Evolutionary conservation across 1,284 basidiomycete species (phyloP).

Genomic region (Serendipita sp.): DNA sequence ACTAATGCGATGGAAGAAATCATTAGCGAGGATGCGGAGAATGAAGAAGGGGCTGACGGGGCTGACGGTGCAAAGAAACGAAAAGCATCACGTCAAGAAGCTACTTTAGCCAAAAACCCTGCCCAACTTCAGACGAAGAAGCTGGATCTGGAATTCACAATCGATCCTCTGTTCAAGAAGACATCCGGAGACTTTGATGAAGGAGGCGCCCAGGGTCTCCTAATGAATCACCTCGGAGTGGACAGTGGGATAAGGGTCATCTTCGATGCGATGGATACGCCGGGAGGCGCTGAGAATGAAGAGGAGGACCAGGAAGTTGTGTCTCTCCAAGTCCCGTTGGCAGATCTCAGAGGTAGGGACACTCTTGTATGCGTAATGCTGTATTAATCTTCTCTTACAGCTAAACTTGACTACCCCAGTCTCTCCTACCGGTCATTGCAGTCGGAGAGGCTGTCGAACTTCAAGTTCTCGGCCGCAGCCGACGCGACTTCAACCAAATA

Average conservation of each 20-base stretch:
- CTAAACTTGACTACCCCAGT: constrained; percentile 8
- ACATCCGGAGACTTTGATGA: constrained; percentile 98
- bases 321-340: constrained; percentile 24
- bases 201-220: constrained; percentile 84
- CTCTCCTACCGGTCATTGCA: background rate
- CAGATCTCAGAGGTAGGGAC: constrained; percentile 49
- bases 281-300: constrained; percentile 56
- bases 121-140: constrained; percentile 81
- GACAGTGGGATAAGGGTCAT: constrained; percentile 82
- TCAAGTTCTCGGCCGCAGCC: constrained; percentile 26
- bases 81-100: constrained; percentile 51
- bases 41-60: constrained; percentile 39
- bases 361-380: background rate
- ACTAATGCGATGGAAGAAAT: constrained; percentile 12
- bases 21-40: constrained; percentile 22
- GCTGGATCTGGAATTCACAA: constrained; percentile 74
- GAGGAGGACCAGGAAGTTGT: constrained; percentile 39
- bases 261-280: constrained; percentile 91
- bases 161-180: constrained; percentile 95
- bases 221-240: constrained; percentile 82
- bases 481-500: constrained; percentile 29
- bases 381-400: constrained; percentile 8
- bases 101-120: constrained; percentile 75
- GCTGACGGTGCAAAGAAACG: constrained; percentile 46
- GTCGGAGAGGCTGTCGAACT: constrained; percentile 17